Evolutionary conservation across 768 basidiomycete genomes (phyloP), one percentile per base, ranked within the genome.

Genomic region (Filobasidium wieringae): DNA sequence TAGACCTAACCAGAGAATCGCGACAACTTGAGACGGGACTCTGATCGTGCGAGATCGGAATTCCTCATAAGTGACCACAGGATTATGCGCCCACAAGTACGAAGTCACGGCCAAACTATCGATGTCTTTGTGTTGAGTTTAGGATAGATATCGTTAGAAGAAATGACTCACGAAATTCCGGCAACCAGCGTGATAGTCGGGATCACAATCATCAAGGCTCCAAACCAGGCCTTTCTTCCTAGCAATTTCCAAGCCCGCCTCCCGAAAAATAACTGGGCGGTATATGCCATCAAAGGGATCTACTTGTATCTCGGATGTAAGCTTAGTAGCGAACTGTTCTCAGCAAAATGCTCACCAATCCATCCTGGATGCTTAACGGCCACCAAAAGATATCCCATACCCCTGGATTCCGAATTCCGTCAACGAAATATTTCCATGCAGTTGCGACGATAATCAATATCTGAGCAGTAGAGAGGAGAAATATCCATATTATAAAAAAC

Each of bases 1-100:
- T 17, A 68, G 53, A 19, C 66, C 69, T 67, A 71, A 68, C 69
- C 69, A 71, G 45, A 58, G 55, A 34, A 71, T 71, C 1, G 69
- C 69, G 34, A 71, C 69, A 24, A 64, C 58, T 47, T 68, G 64
- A 19, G 64, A 66, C 4, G 67, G 69, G 22, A 67, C 50, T 26
- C 67, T 64, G 58, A 71, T 71, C 2, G 51, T 30, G 0, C 65
- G 61, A 15, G 26, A 26, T 7, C 58, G 27, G 40, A 61, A 57
- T 7, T 37, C 19, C n/a, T 66, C 57, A n/a, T 50, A n/a, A 5
- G 61, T 51, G 9, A 68, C 66, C 57, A 61, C 68, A 1, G 69
- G 69, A 24, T 67, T 50, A 39, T 64, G 32, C 2, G 66, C 57
- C 69, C 69, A 71, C 17, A 66, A 27, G 17, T 60, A 61, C 4